phyloP scores from a whole-genome alignment of 768 basidiomycete genomes.

The Lentinus brumalis region DNA sequence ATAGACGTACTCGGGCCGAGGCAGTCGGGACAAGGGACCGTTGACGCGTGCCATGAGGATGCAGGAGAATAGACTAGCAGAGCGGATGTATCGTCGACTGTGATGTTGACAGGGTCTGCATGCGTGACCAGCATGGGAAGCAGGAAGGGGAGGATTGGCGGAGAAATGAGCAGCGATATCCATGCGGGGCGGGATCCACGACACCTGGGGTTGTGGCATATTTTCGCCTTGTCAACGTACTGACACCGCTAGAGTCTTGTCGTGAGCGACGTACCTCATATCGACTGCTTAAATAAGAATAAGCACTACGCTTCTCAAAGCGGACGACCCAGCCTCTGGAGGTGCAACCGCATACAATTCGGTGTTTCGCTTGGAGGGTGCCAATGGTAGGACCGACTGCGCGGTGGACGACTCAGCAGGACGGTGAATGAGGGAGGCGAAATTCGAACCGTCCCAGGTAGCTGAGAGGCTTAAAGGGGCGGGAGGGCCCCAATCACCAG shows the following conservation, averaged over 20 bases:
- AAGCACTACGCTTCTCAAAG: neutral
- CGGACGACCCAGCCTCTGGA: neutral
- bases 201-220: neutral
- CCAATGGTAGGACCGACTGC: neutral
- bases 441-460: constrained; percentile 5
- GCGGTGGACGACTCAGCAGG: neutral
- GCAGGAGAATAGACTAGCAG: constrained; percentile 23
- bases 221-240: neutral
- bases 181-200: constrained; percentile 1
- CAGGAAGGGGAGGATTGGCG: neutral
- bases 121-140: neutral
- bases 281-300: neutral
- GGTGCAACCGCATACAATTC: neutral
- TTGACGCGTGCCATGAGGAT: constrained; percentile 26
- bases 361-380: neutral
- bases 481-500: neutral
- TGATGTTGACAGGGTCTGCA: constrained; percentile 22
- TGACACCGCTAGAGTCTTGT: neutral
- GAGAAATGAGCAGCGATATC: neutral
- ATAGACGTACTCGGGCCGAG: constrained; percentile 13
- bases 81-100: constrained; percentile 26
- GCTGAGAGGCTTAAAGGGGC: constrained; percentile 12
- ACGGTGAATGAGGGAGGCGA: neutral
- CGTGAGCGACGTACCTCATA: constrained; percentile 4
- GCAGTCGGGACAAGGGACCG: constrained; percentile 20